Evolutionary conservation across 2,329 filamentous ascomycete genomes (phyloP).

Genomic region (Lecanicillium sp.): DNA sequence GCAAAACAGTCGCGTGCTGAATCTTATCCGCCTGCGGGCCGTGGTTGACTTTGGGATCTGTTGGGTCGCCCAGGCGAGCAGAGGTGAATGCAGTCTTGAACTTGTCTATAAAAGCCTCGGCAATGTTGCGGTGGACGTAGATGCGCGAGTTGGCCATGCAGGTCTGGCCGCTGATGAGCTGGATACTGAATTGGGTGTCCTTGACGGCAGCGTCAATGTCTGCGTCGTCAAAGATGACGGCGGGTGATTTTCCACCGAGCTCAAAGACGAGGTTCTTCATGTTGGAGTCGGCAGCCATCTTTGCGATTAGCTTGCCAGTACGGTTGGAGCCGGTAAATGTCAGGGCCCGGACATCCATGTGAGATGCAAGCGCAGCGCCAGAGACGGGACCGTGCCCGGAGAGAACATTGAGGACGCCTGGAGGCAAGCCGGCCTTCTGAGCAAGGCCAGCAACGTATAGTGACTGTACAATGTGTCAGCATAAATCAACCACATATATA

Average conservation of each 20-base stretch:
- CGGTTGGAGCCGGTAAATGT: slow-evolving; percentile 43
- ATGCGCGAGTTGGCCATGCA: slow-evolving; percentile 52
- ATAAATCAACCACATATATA: neutral
- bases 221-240: slow-evolving; percentile 52
- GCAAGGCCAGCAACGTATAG: slow-evolving; percentile 2
- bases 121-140: slow-evolving; percentile 46
- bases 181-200: slow-evolving; percentile 33
- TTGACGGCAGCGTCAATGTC: slow-evolving; percentile 56
- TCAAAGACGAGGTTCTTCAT: slow-evolving; percentile 50
- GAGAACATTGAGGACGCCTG: slow-evolving; percentile 12
- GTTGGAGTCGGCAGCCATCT: slow-evolving; percentile 49
- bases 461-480: neutral
- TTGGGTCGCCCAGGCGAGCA: slow-evolving; percentile 29
- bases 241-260: slow-evolving; percentile 47
- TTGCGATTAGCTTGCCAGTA: slow-evolving; percentile 62
- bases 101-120: slow-evolving; percentile 46
- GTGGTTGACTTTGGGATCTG: slow-evolving; percentile 20
- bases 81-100: slow-evolving; percentile 41
- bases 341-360: slow-evolving; percentile 10
- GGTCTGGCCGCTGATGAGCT: slow-evolving; percentile 47
- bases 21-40: slow-evolving; percentile 43
- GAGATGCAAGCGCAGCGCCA: slow-evolving; percentile 6
- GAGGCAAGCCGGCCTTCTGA: slow-evolving; percentile 15
- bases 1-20: slow-evolving; percentile 38
- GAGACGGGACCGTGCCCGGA: slow-evolving; percentile 5